Evolutionary conservation across 2,329 filamentous ascomycete species (phyloP), one percentile per base, ranked within the genome.

Genomic region (Dichotomopilus funicola): DNA sequence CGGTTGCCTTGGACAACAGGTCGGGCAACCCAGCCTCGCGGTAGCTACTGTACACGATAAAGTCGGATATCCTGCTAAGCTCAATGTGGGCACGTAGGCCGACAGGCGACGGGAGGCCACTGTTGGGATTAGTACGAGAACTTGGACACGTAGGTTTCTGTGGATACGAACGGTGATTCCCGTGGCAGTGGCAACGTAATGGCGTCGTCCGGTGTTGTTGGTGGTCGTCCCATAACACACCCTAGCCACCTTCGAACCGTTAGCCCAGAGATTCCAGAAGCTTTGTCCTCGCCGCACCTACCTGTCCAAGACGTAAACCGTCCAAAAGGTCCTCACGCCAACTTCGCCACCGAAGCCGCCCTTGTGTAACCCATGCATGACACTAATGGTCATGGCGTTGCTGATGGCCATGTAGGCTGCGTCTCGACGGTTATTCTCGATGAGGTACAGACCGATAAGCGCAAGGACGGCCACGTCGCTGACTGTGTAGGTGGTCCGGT

Each of bases 261-360:
- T n/a, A 58, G 50, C 19, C 19, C 19, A 27, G 19, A 27, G 19
- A 27, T 3, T 27, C 19, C 19, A 27, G 19, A 27, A 27, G 19
- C 3, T 27, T 27, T 27, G 19, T 27, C 19, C 19, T 27, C 3
- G 19, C 19, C 19, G 19, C 37, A n/a, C 60, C 66, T 68, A 78
- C 46, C 76, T 70, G 59, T 79, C 76, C 11, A 80, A 63, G n/a
- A 76, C 70, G 54, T 78, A 79, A 2, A 79, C 67, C 0, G 76
- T 79, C 77, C 77, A 80, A 53, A 80, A 79, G 5, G 75, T 68
- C 38, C 77, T 67, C 59, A 75, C 78, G 1, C 71, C 72, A 27
- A 64, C 63, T 61, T 79, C 76, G 43, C 76, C 70, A 3, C 70
- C 65, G 4, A 63, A 63, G 60, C 68, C 71, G 3, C 74, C 75